Percentiles rank a stretch among this genome's conserved stretches.
These are phyloP conservation scores for Eimeria falciformis DNA, from an alignment of 169 alveolate species.

Conservation along the genomic window DNA sequence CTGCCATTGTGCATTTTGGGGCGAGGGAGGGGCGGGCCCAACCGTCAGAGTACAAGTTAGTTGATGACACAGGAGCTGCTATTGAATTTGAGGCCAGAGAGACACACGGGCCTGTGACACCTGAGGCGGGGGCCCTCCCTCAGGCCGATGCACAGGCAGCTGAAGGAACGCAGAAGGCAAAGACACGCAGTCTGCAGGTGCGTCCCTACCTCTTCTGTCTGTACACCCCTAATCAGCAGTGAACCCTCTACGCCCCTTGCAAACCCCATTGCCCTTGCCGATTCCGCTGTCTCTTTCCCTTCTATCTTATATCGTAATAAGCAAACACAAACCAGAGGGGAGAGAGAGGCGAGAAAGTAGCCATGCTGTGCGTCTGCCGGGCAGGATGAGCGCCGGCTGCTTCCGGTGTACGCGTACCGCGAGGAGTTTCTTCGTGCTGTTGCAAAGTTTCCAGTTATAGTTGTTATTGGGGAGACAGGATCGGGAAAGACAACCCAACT, in stretches of 20 bases:
- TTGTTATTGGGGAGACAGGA: constrained; percentile 99
- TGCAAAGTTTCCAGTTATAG: constrained; percentile 94
- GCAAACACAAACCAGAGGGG: too few relatives aligned
- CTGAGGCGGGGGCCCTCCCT: constrained; percentile 43
- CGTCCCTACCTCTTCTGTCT: neutral
- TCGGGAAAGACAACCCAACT: constrained; percentile 99
- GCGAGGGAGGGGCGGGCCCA: constrained; percentile 69
- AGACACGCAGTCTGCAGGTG: constrained; percentile 29
- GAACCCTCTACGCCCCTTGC: neutral
- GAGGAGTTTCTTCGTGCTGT: constrained; percentile 95
- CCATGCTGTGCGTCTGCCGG: neutral
- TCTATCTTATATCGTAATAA: too few relatives aligned
- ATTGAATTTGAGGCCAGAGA: constrained; percentile 73
- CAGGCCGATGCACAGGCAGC: neutral
- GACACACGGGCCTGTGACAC: constrained; percentile 50
- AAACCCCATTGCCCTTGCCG: neutral
- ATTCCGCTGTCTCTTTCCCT: neutral
- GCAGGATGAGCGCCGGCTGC: constrained; percentile 81
- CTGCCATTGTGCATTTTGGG: constrained; percentile 77
- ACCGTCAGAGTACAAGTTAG: constrained; percentile 57
- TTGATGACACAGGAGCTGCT: constrained; percentile 72
- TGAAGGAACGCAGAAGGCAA: neutral
- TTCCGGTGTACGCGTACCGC: constrained; percentile 96
- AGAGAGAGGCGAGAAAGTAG: too few relatives aligned
- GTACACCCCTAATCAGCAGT: neutral